phyloP scores from a whole-genome alignment of 2,329 filamentous ascomycete genomes.

The Bipolaris zeicola region DNA sequence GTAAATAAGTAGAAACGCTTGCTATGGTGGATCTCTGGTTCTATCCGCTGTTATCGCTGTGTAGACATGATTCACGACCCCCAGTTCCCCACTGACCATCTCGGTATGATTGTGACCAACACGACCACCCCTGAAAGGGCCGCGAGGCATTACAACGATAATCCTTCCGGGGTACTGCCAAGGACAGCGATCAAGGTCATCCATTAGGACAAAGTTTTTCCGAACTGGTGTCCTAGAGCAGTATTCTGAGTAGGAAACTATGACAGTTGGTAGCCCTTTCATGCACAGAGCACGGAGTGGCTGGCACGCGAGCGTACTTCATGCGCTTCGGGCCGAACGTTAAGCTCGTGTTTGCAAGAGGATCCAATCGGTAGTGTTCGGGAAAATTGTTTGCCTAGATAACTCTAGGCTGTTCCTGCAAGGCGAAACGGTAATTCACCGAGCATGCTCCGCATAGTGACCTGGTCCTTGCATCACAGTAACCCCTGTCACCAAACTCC shows the following conservation, averaged over 20 bases:
- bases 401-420: not conserved
- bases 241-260: not conserved
- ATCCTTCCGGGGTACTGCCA: not conserved
- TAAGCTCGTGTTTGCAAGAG: not conserved
- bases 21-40: not conserved
- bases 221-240: not conserved
- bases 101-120: slow-evolving; percentile 19
- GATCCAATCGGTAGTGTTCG: slow-evolving; percentile 3
- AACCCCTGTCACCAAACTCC: not conserved
- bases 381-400: not conserved
- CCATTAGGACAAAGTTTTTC: not conserved
- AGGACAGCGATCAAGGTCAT: not conserved
- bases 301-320: not conserved
- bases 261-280: not conserved
- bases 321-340: slow-evolving; percentile 16
- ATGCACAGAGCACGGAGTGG: not conserved
- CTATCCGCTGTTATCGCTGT: not conserved
- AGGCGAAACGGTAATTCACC: slow-evolving; percentile 8
- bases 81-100: not conserved
- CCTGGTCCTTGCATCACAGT: not conserved
- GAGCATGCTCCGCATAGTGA: not conserved
- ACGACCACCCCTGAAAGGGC: slow-evolving; percentile 17
- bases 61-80: not conserved
- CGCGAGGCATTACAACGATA: not conserved
- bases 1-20: not conserved